phyloP scores from a whole-genome alignment of 1,139 yeast genomes.

The Blastobotrys apis region DNA sequence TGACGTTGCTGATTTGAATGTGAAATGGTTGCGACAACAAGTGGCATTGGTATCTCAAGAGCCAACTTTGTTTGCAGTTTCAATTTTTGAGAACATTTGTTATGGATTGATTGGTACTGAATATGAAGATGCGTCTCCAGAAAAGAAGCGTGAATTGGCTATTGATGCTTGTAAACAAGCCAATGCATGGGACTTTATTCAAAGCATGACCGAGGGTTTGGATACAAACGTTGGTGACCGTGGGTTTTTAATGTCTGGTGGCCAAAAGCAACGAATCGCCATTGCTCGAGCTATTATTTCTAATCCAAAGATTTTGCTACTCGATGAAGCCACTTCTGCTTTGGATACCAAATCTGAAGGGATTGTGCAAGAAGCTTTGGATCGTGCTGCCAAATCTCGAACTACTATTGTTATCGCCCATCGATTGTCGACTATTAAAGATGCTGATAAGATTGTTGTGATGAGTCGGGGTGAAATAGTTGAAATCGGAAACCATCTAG shows the following conservation, averaged over 20 bases:
- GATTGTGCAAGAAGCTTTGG: constrained; percentile 48
- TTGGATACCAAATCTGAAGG: constrained; percentile 66
- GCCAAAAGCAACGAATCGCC: constrained; percentile 88
- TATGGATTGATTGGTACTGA: constrained; percentile 63
- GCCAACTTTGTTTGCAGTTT: constrained; percentile 74
- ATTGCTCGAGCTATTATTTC: constrained; percentile 75
- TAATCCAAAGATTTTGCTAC: constrained; percentile 55
- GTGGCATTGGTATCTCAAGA: constrained; percentile 89
- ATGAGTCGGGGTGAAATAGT: constrained; percentile 40
- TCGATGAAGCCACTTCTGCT: constrained; percentile 82
- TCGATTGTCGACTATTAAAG: constrained; percentile 65
- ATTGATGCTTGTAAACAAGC: constrained; percentile 39
- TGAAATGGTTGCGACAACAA: constrained; percentile 65
- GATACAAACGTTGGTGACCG: constrained; percentile 57
- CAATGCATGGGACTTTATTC: constrained; percentile 41
- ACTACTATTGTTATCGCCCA: constrained; percentile 80
- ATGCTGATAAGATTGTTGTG: constrained; percentile 43
- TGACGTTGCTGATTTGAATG: constrained; percentile 59
- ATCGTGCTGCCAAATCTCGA: constrained; percentile 55
- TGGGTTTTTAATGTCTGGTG: constrained; percentile 61
- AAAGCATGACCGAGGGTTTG: constrained; percentile 38
- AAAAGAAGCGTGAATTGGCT: constrained; percentile 32
- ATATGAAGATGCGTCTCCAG: constrained; percentile 41
- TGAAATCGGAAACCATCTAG: constrained; percentile 43
- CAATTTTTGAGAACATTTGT: constrained; percentile 71